Base-by-base conservation (phyloP, 78 protist species). In the Bigelowiella natans region DNA sequence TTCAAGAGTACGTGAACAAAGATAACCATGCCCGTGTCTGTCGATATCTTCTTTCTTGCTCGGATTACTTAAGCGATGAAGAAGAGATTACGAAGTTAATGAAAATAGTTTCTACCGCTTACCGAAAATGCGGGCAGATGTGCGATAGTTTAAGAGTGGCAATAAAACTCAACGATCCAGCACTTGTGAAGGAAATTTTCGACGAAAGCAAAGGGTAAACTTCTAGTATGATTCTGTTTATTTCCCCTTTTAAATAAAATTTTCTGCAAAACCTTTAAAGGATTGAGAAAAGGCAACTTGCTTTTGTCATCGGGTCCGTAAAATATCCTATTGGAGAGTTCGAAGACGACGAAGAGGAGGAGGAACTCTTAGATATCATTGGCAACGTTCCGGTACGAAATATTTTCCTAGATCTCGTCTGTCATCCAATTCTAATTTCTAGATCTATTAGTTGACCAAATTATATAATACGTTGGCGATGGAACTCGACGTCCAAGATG, bases 401-500 rank as follows among this genome's bases (percentile, higher is more conserved):
- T n/a, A n/a, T 26, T 51, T 51, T 51, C 18, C 73, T 26, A 51
- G 18, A 51, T 18, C 73, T 51, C 18, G 18, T 51, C 73, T 51
- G 34, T 51, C 73, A 51, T 7, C 18, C 34, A 7, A 51, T 18
- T 26, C 18, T 51, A 51, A 18, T 51, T 26, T 51, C 7, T 26
- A 51, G 34, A 26, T 51, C 7, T 18, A 51, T 51, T 51, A 31
- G 34, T 18, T 11, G n/a, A 85, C 90, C 83, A 95, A 94, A 88
- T 39, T 86, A 88, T 98, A 93, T 93, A 91, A 85, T 7, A 90
- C 92, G 2, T 94, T 96, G 37, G 98, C 96, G 0, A 94, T 94
- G 26, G 98, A 98, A 31, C 93, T 98, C 40, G 99, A 97, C n/a
- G 88, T 97, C 90, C 29, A 93, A 83, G 98, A 96, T 86, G 94